phyloP scores from a whole-genome alignment of 176 grass and related monocot species.

The Coix lacrymajobi region DNA sequence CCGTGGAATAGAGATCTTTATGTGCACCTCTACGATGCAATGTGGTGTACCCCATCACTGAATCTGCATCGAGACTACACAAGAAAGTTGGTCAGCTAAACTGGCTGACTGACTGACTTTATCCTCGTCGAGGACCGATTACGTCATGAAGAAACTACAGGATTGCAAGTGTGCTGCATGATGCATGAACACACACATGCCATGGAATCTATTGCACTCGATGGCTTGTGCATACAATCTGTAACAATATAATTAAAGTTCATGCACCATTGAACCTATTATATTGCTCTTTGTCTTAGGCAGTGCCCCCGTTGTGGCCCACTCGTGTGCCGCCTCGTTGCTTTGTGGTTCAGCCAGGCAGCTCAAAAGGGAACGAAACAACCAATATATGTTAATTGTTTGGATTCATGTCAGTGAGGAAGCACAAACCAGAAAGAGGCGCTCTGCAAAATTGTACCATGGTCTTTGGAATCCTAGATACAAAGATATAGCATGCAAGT shows the following conservation, averaged over 20 bases:
- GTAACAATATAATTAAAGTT: conserved; percentile 29
- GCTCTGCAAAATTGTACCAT: conserved; percentile 28
- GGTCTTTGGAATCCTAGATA: conserved; percentile 43
- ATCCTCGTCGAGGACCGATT: conserved; percentile 14
- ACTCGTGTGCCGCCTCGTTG: conserved; percentile 32
- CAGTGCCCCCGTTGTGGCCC: conserved; percentile 17
- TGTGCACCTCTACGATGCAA: conserved; percentile 19
- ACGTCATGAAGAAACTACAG: conserved; percentile 41
- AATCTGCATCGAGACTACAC: conserved; percentile 26
- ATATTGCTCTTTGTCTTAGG: conserved; percentile 35
- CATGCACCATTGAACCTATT: not conserved
- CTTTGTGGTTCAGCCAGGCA: not conserved
- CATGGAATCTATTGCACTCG: conserved; percentile 30
- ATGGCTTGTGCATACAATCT: conserved; percentile 19
- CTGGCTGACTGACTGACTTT: conserved; percentile 39
- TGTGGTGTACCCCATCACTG: conserved; percentile 23
- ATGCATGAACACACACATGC: conserved; percentile 46
- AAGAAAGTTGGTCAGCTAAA: conserved; percentile 45
- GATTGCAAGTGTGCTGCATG: conserved; percentile 32
- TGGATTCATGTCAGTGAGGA: conserved; percentile 27
- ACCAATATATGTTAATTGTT: conserved; percentile 7
- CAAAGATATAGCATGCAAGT: conserved; percentile 29
- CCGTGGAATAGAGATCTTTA: conserved; percentile 16
- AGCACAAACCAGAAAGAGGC: conserved; percentile 20
- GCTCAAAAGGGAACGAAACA: conserved; percentile 18